Evolutionary conservation across 139 green algal species (phyloP).

Genomic region (Micromonas pusilla): DNA sequence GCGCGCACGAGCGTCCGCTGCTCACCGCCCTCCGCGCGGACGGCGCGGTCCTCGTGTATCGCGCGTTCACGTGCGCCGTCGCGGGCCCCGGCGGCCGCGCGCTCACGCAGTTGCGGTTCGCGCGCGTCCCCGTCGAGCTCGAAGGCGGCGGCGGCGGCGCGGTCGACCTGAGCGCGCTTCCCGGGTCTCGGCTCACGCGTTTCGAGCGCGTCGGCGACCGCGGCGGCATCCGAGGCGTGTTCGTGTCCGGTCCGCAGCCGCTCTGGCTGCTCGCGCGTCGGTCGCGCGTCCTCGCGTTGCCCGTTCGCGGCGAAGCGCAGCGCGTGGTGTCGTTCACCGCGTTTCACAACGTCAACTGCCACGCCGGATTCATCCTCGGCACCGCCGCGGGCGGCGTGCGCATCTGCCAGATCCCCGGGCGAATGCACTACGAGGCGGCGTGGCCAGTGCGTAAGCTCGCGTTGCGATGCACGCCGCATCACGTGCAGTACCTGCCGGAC

Average conservation of each 20-base stretch:
- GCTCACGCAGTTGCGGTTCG: neutral
- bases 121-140: constrained; percentile 3
- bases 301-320: constrained; percentile 34
- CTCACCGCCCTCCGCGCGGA: constrained; percentile 1
- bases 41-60: constrained; percentile 3
- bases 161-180: neutral
- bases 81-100: neutral
- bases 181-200: constrained; percentile 19
- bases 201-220: constrained; percentile 49
- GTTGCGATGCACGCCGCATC: constrained; percentile 52
- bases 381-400: constrained; percentile 43
- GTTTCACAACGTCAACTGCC: constrained; percentile 86
- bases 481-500: constrained; percentile 51
- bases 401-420: constrained; percentile 67
- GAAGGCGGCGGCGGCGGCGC: neutral
- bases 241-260: constrained; percentile 51
- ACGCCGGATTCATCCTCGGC: constrained; percentile 62
- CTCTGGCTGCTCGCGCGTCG: constrained; percentile 63
- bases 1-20: constrained; percentile 7
- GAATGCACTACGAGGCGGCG: constrained; percentile 58
- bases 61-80: constrained; percentile 3
- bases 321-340: constrained; percentile 57
- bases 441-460: constrained; percentile 59
- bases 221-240: constrained; percentile 45
- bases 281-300: constrained; percentile 54